Base-by-base conservation (phyloP, 2,329 filamentous ascomycete genomes). In the Stylonectria norvegica region DNA sequence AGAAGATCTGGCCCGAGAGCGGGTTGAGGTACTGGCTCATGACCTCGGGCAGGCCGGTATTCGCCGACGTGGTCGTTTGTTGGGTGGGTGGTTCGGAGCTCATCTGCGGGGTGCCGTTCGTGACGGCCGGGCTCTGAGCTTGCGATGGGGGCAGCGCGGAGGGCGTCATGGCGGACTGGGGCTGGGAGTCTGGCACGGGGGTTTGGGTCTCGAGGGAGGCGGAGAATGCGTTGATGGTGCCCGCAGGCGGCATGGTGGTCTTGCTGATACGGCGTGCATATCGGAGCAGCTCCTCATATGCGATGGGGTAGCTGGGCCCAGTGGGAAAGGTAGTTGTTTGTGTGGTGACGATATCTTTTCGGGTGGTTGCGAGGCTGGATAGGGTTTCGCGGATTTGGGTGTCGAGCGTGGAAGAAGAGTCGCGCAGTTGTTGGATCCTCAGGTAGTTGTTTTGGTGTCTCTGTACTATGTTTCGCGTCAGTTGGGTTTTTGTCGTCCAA, bases 251-350 rank as follows among this genome's bases (percentile, higher is more conserved):
- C 10, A 89, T 74, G 1, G 88, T 91, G 49, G 83, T 89, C 60
- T 83, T 85, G 61, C 83, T 85, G 57, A 94, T 93, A 49, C 83
- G 81, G 30, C 84, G 83, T 16, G 87, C 88, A 60, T 88, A 93
- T 47, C 72, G 75, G 16, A 94, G 79, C 0, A 94, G 78, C 51
- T 90, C 83, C 31, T 81, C 75, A 57, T 89, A 87, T 4, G 76
- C 76, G 35, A 93, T 76, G 8, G 72, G 65, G 50, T 76, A 72
- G 57, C 70, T 75, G 2, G 72, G 66, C 4, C 63, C 66, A 5
- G 71, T 60, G 5, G 78, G 72, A 49, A 78, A 77, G 16, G 66
- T 67, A 5, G 79, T 82, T 1, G 76, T 73, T 3, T 78, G 74
- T 1, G 81, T 81, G 18, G 75, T 71, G 29, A 83, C 75, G 28